Conservation (phyloP, 257 asterid species). For the Avicennia marina region DNA sequence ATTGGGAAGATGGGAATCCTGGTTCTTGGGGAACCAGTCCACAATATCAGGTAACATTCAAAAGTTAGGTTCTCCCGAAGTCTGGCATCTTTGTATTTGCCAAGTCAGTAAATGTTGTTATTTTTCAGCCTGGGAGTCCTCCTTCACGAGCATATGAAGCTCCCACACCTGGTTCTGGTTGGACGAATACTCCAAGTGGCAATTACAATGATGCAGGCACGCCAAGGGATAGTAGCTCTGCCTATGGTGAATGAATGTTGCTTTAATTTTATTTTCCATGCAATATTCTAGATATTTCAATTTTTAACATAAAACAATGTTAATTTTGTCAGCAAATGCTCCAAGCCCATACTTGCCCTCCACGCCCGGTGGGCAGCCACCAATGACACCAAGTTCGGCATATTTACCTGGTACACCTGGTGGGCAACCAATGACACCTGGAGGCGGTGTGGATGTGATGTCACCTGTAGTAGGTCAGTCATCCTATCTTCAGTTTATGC, state of each 20-base stretch:
- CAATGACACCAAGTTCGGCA: conserved; percentile 95
- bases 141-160: conserved; percentile 89
- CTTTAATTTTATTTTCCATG: neutral
- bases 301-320: neutral
- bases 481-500: neutral
- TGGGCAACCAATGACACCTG: conserved; percentile 98
- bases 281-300: neutral
- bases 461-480: conserved; percentile 82
- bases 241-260: conserved; percentile 53
- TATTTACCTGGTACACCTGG: conserved; percentile 98
- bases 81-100: neutral
- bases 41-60: conserved; percentile 69
- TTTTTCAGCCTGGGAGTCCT: conserved; percentile 83
- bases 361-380: conserved; percentile 97
- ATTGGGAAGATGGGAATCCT: conserved; percentile 97
- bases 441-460: conserved; percentile 96
- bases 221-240: conserved; percentile 73
- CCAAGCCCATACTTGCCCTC: conserved; percentile 98
- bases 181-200: conserved; percentile 58
- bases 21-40: conserved; percentile 98
- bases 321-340: conserved; percentile 67
- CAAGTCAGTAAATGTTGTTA: neutral
- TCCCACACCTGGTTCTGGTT: conserved; percentile 95
- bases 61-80: neutral
- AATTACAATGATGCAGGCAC: conserved; percentile 77